Evolutionary conservation across 169 alveolate species (phyloP), one percentile per base, ranked within the genome.

Genomic region (Theileria sp.): DNA sequence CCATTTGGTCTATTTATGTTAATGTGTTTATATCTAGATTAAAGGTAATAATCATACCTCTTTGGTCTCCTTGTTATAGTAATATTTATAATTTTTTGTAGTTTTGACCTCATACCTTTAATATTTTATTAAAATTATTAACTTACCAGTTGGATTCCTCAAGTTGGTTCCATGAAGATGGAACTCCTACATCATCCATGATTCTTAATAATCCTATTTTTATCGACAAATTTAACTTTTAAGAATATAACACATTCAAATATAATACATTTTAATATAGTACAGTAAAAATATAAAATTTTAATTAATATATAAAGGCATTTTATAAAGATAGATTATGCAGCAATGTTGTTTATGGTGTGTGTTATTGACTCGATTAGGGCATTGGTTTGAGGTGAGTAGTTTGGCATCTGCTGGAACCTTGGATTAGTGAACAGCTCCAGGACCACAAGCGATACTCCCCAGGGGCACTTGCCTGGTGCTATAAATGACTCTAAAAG

Each of bases 381-480:
- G 30, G 34, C 83, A 38, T 75, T 51, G 15, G 58, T 36, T 58
- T 66, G 75, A 3, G 56, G 83, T n/a, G 75, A 34, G 50, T 64
- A 26, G 72, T 56, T 51, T 23, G 64, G 61, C 17, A 26, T 80
- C 34, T 92, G 91, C 58, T 90, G 79, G 80, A 93, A 94, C 78
- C 92, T 92, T 13, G 96, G 97, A 87, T 95, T 96, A 82, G 94
- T 94, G 74, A 97, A 89, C 30, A 98, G 94, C 87, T 97, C 98
- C 62, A 97, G 88, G 83, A 97, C 96, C 34, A 98, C 96, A 70
- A 95, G 92, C 77, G 93, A 81, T 28, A 98, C 87, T 21, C 99
- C 99, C 99, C 99, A 98, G 36, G 99, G 99, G 50, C 97, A 97
- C 23, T 98, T 98, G 28, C 96, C 91, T 72, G 96, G 97, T 1